Conservation (phyloP, 2,329 filamentous ascomycete species). For the Fusarium devonianum region DNA sequence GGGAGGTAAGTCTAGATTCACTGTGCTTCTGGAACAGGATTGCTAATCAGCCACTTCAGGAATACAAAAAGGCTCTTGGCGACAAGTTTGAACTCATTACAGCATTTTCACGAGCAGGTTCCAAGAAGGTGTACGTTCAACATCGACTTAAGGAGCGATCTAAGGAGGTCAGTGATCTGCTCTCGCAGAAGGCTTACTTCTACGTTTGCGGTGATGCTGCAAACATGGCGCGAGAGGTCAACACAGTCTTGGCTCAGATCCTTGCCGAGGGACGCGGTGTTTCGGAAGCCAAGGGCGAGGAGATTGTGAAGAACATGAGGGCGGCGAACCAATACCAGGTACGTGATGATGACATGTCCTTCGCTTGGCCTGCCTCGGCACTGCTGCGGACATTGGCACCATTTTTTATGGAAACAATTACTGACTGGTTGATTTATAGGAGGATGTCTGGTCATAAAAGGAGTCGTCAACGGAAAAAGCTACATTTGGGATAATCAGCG, state of each 20-base stretch:
- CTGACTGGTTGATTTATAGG: slow-evolving; percentile 52
- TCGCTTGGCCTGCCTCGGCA: not conserved
- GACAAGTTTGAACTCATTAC: slow-evolving; percentile 91
- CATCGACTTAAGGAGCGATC: slow-evolving; percentile 86
- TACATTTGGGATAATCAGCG: slow-evolving; percentile 33
- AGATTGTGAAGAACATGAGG: slow-evolving; percentile 97
- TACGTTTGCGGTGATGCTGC: slow-evolving; percentile 98
- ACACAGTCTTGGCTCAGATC: slow-evolving; percentile 84
- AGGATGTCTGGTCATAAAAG: slow-evolving; percentile 73
- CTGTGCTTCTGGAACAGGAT: not conserved
- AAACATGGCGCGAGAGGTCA: slow-evolving; percentile 96
- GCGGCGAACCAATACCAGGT: slow-evolving; percentile 95
- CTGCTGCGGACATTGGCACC: not conserved
- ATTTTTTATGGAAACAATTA: slow-evolving; percentile 1
- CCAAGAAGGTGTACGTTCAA: slow-evolving; percentile 96
- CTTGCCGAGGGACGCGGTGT: slow-evolving; percentile 84
- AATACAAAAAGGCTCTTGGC: slow-evolving; percentile 82
- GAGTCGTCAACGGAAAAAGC: slow-evolving; percentile 13
- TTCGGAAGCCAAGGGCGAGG: slow-evolving; percentile 86
- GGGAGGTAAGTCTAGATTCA: slow-evolving; percentile 72
- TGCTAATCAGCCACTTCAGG: slow-evolving; percentile 58
- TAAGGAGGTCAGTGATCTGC: slow-evolving; percentile 84
- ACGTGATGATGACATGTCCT: slow-evolving; percentile 49
- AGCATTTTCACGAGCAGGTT: slow-evolving; percentile 89
- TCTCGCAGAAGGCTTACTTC: slow-evolving; percentile 88